These are phyloP conservation scores for Inosperma sp. DNA, from an alignment of 768 basidiomycete species.

Conservation along the genomic window DNA sequence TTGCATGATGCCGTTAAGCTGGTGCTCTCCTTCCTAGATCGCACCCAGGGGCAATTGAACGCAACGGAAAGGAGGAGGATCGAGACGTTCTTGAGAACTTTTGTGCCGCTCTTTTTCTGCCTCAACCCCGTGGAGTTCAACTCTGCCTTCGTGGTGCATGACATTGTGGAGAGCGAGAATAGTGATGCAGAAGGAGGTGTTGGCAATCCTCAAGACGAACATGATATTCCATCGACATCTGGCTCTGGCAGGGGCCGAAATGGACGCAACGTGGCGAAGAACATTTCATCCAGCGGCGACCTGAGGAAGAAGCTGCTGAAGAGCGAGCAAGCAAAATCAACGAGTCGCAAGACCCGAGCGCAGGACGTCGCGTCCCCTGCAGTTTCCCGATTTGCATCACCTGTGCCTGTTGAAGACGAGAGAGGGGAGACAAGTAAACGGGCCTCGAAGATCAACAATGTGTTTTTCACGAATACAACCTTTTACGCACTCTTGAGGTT, in stretches of 20 bases:
- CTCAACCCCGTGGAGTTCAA: conserved; percentile 68
- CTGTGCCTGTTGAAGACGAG: conserved; percentile 34
- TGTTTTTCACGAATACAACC: conserved; percentile 86
- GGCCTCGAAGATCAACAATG: conserved; percentile 40
- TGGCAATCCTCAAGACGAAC: conserved; percentile 5
- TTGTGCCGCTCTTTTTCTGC: conserved; percentile 74
- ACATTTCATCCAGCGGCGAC: conserved; percentile 44
- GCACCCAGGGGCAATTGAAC: conserved; percentile 71
- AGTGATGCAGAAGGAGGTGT: conserved; percentile 43
- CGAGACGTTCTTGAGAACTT: conserved; percentile 75
- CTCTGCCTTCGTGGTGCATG: conserved; percentile 58
- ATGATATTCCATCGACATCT: background rate
- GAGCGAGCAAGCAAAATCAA: conserved; percentile 76
- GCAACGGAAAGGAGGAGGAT: conserved; percentile 72
- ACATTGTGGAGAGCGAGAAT: conserved; percentile 50
- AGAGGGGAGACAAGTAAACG: conserved; percentile 13
- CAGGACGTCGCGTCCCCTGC: conserved; percentile 51
- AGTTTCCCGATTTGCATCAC: conserved; percentile 60
- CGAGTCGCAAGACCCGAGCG: conserved; percentile 52
- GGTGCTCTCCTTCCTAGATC: conserved; percentile 85
- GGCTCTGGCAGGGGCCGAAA: conserved; percentile 38
- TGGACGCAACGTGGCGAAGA: conserved; percentile 25
- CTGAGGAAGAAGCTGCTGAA: conserved; percentile 76
- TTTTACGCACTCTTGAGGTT: conserved; percentile 84
- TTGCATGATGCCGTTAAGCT: conserved; percentile 87